Evolutionary conservation across 768 basidiomycete genomes (phyloP), one percentile per base, ranked within the genome.

Genomic region (Cystobasidium onofrii): DNA sequence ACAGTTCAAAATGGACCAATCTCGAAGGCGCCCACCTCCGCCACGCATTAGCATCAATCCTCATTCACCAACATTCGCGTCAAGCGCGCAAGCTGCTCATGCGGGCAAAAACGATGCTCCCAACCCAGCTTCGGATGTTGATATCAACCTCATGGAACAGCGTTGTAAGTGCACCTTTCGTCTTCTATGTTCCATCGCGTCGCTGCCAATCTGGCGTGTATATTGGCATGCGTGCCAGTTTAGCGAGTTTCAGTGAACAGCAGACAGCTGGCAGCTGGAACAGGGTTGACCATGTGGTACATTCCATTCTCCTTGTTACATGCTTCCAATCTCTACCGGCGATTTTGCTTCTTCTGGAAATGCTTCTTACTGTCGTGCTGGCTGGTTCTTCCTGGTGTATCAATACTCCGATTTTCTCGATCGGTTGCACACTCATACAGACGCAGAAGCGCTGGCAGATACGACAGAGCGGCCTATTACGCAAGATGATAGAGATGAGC

Each of bases 371-470:
- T 13, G 46, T 20, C 17, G 33, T 27, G 12, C 39, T 39, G 39
- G 39, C n/a, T 39, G 7, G 7, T 39, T 39, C 39, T 39, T 39
- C 39, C 15, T 39, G 7, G 15, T 39, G 39, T 15, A 39, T 39
- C 39, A 39, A 6, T 39, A 39, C 57, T 60, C 54, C 54, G 23
- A 9, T n/a, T 55, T 60, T 29, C 57, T 29, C 33, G 57, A 50
- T 50, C 57, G 33, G 25, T 60, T 60, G 12, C 57, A 60, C 50
- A 6, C 13, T 4, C 33, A 6, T 20, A 71, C 69, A 71, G 69
- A 71, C 41, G 69, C 69, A 29, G 69, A 71, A 71, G 69, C 69
- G 36, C 55, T 71, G 4, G 44, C 29, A 39, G 69, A 60, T 36
- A 7, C 50, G 29, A 31, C 29, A 25, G 33, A 23, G 13, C 10